phyloP scores from a whole-genome alignment of 305 asterid species.

The Fraxinus greggii region DNA sequence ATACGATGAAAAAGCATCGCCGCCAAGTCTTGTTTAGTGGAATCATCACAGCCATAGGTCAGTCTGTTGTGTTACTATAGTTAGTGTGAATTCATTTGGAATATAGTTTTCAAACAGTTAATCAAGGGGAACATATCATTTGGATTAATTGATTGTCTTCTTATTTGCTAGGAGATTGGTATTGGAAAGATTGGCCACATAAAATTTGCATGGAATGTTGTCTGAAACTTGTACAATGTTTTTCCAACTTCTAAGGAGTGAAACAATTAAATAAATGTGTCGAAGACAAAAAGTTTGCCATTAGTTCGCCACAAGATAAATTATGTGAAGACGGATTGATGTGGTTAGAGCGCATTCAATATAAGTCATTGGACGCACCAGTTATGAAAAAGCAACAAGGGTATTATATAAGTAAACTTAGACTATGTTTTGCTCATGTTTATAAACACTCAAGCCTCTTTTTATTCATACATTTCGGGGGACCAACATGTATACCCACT shows the following conservation, averaged over 20 bases:
- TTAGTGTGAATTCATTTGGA: not conserved
- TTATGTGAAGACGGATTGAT: not conserved
- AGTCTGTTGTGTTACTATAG: slow-evolving; percentile 28
- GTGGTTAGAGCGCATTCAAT: not conserved
- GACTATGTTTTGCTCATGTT: not conserved
- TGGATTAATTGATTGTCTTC: not conserved
- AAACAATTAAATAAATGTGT: not conserved
- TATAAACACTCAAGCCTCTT: not conserved
- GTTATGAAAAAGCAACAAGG: not conserved
- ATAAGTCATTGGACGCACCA: not conserved
- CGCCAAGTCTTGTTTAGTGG: slow-evolving; percentile 93
- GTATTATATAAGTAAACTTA: not conserved
- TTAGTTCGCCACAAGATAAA: not conserved
- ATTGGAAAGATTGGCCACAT: not conserved
- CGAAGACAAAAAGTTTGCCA: not conserved
- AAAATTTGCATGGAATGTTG: not conserved
- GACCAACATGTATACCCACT: not conserved
- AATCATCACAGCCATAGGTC: slow-evolving; percentile 82
- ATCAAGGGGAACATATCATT: not conserved
- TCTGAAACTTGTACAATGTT: not conserved
- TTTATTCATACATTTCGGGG: not conserved
- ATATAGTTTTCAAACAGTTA: not conserved
- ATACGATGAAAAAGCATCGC: slow-evolving; percentile 67
- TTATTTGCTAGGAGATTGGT: not conserved
- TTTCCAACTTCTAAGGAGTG: not conserved